Evolutionary conservation across 495 filamentous ascomycete species (phyloP).

Genomic region (Lepraria neglecta): DNA sequence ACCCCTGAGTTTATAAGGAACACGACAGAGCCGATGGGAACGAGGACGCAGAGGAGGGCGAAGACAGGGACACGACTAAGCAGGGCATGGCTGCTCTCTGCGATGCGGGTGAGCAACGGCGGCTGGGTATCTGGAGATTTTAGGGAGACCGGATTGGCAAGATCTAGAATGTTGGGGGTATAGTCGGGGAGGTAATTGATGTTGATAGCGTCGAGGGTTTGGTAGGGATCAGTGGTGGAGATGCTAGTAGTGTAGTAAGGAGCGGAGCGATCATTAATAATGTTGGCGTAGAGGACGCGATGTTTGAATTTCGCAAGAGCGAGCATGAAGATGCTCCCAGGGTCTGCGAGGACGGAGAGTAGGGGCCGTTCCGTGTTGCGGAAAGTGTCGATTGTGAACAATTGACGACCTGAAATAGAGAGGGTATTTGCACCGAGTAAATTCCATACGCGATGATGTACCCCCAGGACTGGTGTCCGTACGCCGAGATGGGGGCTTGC

Average conservation of each 20-base stretch:
- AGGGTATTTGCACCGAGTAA: constrained; percentile 68
- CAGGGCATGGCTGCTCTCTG: constrained; percentile 31
- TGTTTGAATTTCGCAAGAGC: constrained; percentile 68
- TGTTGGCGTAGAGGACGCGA: constrained; percentile 72
- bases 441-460: constrained; percentile 67
- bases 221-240: constrained; percentile 66
- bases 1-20: constrained; percentile 71
- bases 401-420: constrained; percentile 74
- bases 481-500: constrained; percentile 86
- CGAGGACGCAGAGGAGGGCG: constrained; percentile 55
- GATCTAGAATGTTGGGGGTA: constrained; percentile 69
- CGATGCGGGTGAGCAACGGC: constrained; percentile 30
- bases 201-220: constrained; percentile 53
- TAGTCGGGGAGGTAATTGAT: constrained; percentile 71
- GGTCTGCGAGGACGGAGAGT: constrained; percentile 74
- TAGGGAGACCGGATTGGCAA: constrained; percentile 52
- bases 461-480: constrained; percentile 63
- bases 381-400: constrained; percentile 83
- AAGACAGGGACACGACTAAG: constrained; percentile 49
- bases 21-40: constrained; percentile 59
- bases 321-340: constrained; percentile 76
- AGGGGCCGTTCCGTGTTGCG: constrained; percentile 72
- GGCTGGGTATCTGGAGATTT: constrained; percentile 34
- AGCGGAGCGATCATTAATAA: constrained; percentile 74
- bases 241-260: constrained; percentile 78